Percentiles rank a stretch among this genome's conserved stretches.
These are phyloP conservation scores for Neofusicoccum sp. DNA, from an alignment of 2,329 filamentous ascomycete genomes.

Conservation along the genomic window DNA sequence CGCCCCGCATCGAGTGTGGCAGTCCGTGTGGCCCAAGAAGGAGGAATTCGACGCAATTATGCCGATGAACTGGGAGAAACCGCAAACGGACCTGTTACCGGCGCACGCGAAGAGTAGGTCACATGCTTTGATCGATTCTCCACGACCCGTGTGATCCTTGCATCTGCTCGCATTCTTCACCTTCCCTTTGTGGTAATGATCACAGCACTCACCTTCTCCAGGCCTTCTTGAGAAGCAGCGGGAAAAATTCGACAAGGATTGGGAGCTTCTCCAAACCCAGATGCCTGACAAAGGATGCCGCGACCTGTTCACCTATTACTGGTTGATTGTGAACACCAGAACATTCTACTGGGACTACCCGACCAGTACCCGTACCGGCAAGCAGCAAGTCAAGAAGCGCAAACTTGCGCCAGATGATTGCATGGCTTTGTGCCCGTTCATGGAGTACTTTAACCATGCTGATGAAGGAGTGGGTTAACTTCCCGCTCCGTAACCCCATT, in stretches of 20 bases:
- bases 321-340: conserved; percentile 61
- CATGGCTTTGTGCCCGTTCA: conserved; percentile 68
- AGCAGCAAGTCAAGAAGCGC: conserved; percentile 42
- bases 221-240: conserved; percentile 56
- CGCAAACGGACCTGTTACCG: conserved; percentile 42
- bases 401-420: conserved; percentile 53
- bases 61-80: conserved; percentile 55
- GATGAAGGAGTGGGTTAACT: conserved; percentile 33
- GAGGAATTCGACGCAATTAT: conserved; percentile 59
- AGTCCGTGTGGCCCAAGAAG: conserved; percentile 63
- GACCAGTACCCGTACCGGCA: conserved; percentile 35
- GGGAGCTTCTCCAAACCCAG: conserved; percentile 42
- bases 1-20: conserved; percentile 55
- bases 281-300: conserved; percentile 40
- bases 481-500: conserved; percentile 1
- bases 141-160: conserved; percentile 6
- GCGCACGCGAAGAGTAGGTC: conserved; percentile 31
- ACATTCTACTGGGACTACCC: conserved; percentile 57
- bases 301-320: conserved; percentile 53
- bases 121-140: neutral
- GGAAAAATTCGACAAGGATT: conserved; percentile 52
- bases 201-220: conserved; percentile 6
- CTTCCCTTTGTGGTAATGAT: conserved; percentile 16
- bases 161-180: neutral
- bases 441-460: conserved; percentile 67